These are phyloP conservation scores for Starmerella scarabaei DNA, from an alignment of 805 yeast genomes.

Conservation along the genomic window DNA sequence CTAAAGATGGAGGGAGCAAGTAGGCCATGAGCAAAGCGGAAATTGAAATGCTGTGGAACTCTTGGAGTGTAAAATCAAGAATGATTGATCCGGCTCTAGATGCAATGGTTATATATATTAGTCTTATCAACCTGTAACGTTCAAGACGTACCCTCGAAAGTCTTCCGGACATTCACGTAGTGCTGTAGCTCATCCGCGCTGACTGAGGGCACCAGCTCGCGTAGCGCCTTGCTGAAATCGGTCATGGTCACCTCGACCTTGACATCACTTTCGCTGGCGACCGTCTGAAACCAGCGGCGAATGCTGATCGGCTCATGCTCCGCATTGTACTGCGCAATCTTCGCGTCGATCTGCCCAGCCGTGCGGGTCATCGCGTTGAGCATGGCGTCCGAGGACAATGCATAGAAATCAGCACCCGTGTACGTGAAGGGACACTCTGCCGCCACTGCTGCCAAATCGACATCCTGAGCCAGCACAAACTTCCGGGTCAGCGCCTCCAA, in stretches of 20 bases:
- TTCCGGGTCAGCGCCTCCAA: constrained; percentile 81
- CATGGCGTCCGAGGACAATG: constrained; percentile 91
- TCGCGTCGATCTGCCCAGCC: constrained; percentile 60
- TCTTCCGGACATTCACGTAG: constrained; percentile 62
- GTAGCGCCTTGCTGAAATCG: constrained; percentile 68
- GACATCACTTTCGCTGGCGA: constrained; percentile 53
- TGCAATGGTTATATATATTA: neutral
- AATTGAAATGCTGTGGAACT: no score
- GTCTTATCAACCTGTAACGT: neutral
- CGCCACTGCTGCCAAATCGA: constrained; percentile 49
- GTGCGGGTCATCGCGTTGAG: constrained; percentile 89
- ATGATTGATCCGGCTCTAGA: neutral
- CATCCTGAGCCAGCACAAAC: constrained; percentile 41
- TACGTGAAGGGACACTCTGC: constrained; percentile 70
- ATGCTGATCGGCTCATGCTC: constrained; percentile 40
- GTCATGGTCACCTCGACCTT: constrained; percentile 52
- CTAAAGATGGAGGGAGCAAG: no score
- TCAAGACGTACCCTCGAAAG: constrained; percentile 49
- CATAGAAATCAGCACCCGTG: constrained; percentile 97
- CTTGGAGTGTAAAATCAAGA: neutral
- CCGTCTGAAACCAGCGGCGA: constrained; percentile 83
- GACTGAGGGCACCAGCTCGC: constrained; percentile 68
- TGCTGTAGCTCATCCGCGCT: constrained; percentile 77
- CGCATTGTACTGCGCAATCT: constrained; percentile 42
- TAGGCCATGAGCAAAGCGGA: no score